Percentiles rank a stretch among this genome's conserved stretches.
phyloP scores from a whole-genome alignment of 768 basidiomycete species.

The Rhodosporidiobolus odoratus region DNA sequence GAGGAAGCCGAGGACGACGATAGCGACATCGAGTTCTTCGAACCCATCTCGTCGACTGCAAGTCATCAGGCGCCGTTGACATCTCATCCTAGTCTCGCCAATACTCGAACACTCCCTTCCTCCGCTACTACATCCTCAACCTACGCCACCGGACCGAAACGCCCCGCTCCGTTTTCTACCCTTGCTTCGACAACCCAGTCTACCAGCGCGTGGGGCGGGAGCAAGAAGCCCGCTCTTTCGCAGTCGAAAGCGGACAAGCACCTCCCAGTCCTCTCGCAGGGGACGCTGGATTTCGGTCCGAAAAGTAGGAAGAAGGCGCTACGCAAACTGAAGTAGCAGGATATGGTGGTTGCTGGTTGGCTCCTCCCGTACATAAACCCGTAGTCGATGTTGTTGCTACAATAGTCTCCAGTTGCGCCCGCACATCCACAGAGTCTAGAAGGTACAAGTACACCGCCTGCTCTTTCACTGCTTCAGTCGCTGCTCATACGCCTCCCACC shows the following conservation, averaged over 20 bases:
- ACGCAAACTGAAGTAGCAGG: neutral
- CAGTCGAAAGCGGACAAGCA: neutral
- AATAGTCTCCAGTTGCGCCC: neutral
- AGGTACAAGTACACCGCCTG: neutral
- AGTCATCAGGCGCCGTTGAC: neutral
- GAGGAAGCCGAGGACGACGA: slow-evolving; percentile 6
- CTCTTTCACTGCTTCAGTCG: slow-evolving; percentile 45
- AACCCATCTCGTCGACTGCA: neutral
- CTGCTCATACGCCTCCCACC: slow-evolving; percentile 84
- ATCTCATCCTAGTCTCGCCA: neutral
- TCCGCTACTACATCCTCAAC: neutral
- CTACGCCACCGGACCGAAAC: neutral
- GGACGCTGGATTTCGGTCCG: slow-evolving; percentile 1
- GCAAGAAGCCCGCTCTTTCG: neutral
- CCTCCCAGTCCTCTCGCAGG: neutral
- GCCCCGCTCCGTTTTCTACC: neutral
- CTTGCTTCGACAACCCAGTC: neutral
- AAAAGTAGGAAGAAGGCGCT: neutral
- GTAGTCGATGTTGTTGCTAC: slow-evolving; percentile 1
- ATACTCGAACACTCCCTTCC: neutral
- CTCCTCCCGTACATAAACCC: neutral
- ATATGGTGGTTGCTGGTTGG: neutral
- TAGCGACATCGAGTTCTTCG: slow-evolving; percentile 2
- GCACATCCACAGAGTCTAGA: too few relatives aligned
- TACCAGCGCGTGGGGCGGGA: neutral